Percentiles rank a stretch among this genome's conserved stretches.
These are phyloP conservation scores for Diaporthe aspalathi DNA, from an alignment of 2,329 filamentous ascomycete species.

Conservation along the genomic window DNA sequence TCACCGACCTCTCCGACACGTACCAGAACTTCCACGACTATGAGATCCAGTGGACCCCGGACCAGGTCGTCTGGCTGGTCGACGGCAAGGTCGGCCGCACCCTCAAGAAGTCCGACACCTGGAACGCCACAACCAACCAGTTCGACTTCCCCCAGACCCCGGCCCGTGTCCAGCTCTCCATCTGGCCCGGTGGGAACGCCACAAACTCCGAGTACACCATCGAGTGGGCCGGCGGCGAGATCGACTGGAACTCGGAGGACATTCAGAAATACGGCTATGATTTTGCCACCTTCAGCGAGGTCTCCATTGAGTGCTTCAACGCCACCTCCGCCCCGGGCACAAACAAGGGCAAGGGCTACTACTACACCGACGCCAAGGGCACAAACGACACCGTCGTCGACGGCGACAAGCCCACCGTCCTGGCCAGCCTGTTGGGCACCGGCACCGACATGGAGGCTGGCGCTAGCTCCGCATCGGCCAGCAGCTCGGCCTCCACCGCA, in stretches of 20 bases:
- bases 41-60: slow-evolving; percentile 92
- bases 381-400: slow-evolving; percentile 84
- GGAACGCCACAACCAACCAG: slow-evolving; percentile 83
- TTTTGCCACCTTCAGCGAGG: slow-evolving; percentile 81
- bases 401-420: slow-evolving; percentile 77
- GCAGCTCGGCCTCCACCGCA: slow-evolving; percentile 38
- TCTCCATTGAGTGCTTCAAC: slow-evolving; percentile 89
- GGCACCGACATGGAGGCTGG: slow-evolving; percentile 77
- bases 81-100: slow-evolving; percentile 83
- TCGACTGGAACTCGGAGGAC: slow-evolving; percentile 86
- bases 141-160: slow-evolving; percentile 94
- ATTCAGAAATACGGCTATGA: slow-evolving; percentile 90
- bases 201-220: slow-evolving; percentile 87
- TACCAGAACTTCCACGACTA: slow-evolving; percentile 87
- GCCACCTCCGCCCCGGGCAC: slow-evolving; percentile 70
- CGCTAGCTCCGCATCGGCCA: slow-evolving; percentile 41
- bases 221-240: slow-evolving; percentile 89
- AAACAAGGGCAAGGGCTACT: slow-evolving; percentile 78
- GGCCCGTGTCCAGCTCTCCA: slow-evolving; percentile 88
- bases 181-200: slow-evolving; percentile 91
- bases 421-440: slow-evolving; percentile 84
- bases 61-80: slow-evolving; percentile 86
- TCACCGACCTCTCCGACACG: slow-evolving; percentile 73
- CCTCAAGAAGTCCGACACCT: slow-evolving; percentile 81
- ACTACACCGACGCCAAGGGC: slow-evolving; percentile 72